Conservation (phyloP, 192 early-diverging fungal species). For the Entomortierella lignicola region DNA sequence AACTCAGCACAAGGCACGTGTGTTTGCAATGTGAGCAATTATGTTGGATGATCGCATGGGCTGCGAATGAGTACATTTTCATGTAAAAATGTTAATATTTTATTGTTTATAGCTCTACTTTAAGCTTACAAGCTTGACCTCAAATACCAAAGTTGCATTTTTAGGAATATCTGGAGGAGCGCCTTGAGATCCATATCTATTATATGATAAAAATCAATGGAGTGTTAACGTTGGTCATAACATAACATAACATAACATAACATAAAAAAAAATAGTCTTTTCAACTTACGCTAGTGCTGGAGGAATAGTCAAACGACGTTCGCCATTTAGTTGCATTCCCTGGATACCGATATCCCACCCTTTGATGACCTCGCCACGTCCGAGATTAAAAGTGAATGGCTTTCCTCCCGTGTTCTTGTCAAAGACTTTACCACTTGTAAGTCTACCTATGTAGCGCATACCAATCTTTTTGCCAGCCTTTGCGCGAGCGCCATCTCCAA, state of each 20-base stretch:
- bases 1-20: slow-evolving; percentile 2
- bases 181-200: slow-evolving; percentile 37
- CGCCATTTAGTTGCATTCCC: slow-evolving; percentile 90
- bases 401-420: slow-evolving; percentile 89
- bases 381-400: slow-evolving; percentile 87
- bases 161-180: slow-evolving; percentile 89
- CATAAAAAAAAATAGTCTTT: not conserved
- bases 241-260: too few species aligned
- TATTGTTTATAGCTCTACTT: slow-evolving; percentile 16
- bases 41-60: slow-evolving; percentile 9
- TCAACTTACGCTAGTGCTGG: slow-evolving; percentile 69
- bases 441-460: slow-evolving; percentile 49
- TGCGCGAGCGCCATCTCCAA: slow-evolving; percentile 56
- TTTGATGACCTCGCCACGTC: slow-evolving; percentile 85
- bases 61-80: not conserved
- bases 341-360: slow-evolving; percentile 89
- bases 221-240: too few species aligned
- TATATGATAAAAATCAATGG: not conserved
- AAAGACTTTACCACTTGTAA: slow-evolving; percentile 71
- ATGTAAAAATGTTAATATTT: not conserved
- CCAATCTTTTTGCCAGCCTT: slow-evolving; percentile 61
- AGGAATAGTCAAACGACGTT: slow-evolving; percentile 89
- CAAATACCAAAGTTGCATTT: slow-evolving; percentile 88
- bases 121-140: slow-evolving; percentile 62
- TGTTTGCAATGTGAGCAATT: too few species aligned